Percentiles rank a stretch among this genome's conserved stretches.
phyloP scores from a whole-genome alignment of 2,329 filamentous ascomycete genomes.

The Didymella lethalis region DNA sequence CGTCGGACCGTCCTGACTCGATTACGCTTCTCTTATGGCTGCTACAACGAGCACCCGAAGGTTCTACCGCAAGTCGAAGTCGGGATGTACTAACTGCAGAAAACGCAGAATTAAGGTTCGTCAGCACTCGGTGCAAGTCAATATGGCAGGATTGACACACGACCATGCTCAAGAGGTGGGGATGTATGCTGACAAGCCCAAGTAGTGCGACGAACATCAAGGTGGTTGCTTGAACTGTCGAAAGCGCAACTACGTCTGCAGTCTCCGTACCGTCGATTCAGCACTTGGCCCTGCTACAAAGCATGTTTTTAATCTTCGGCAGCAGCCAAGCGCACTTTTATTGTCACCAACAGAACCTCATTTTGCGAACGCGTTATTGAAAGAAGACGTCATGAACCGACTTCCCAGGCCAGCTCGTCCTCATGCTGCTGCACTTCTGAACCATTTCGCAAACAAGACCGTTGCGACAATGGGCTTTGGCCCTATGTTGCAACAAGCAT shows the following conservation, averaged over 20 bases:
- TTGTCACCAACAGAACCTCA: slow-evolving; percentile 16
- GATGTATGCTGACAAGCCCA: slow-evolving; percentile 1
- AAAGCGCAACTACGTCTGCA: slow-evolving; percentile 24
- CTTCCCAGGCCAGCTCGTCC: slow-evolving; percentile 22
- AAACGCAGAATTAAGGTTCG: slow-evolving; percentile 14
- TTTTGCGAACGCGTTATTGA: slow-evolving; percentile 23
- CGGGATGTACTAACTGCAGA: slow-evolving; percentile 15
- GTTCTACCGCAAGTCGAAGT: slow-evolving; percentile 11
- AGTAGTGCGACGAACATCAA: slow-evolving; percentile 17
- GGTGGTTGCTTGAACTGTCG: slow-evolving; percentile 8
- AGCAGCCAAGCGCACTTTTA: slow-evolving; percentile 3
- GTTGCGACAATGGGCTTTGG: slow-evolving; percentile 31
- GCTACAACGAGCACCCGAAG: neutral
- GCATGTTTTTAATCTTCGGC: neutral
- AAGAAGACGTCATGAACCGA: slow-evolving; percentile 21
- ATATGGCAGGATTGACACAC: neutral
- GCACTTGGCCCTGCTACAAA: slow-evolving; percentile 1
- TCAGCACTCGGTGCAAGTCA: neutral
- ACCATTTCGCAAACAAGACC: slow-evolving; percentile 35
- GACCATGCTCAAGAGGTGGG: neutral
- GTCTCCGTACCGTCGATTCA: slow-evolving; percentile 27
- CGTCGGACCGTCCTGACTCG: neutral
- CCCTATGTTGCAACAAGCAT: slow-evolving; percentile 24
- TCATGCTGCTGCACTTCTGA: slow-evolving; percentile 29
- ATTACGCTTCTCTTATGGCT: neutral